Evolutionary conservation across 1,284 basidiomycete genomes (phyloP), one percentile per base, ranked within the genome.

Genomic region (Garcileccinum viscosum): DNA sequence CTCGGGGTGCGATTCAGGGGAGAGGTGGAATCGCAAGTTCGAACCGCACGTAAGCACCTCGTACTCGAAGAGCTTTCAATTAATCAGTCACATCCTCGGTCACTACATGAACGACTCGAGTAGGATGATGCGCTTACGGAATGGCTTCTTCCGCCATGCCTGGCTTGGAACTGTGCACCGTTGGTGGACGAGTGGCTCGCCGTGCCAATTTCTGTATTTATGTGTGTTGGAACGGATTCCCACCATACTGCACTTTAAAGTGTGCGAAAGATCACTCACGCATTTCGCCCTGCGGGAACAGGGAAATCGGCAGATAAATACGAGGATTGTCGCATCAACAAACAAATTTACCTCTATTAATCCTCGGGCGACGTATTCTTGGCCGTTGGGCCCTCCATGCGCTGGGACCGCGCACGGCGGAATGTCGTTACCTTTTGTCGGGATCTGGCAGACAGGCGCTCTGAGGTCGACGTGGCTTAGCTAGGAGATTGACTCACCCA

Each of bases 11-110:
- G 68, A 14, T 9, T 58, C 62, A 42, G 67, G 60, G 33, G 63
- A 3, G 5, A 78, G 32, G 3, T 64, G 61, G 44, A 75, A 76
- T 50, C 75, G 75, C 68, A 79, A 24, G 56, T 40, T 71, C 50
- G 75, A 70, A 42, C 67, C 67, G 17, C 71, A 78, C 5, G 71
- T 68, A 22, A 76, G 62, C 5, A 79, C 75, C 33, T 76, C 75
- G 60, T 76, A 78, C 44, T 79, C 76, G 22, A 67, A 73, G 7
- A 70, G 60, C 75, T 79, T 62, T 63, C 14, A 50, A 56, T n/a
- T 24, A n/a, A n/a, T 44, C 11, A 64, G 65, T 59, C 24, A 15
- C 22, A 42, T 64, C 19, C 17, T 14, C 40, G 3, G 7, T 22
- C 32, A 27, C 19, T 40, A 60, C 33, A 30, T 32, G 14, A 5